Evolutionary conservation across 2,329 filamentous ascomycete species (phyloP), one percentile per base, ranked within the genome.

Genomic region (Monosporascus sp.): DNA sequence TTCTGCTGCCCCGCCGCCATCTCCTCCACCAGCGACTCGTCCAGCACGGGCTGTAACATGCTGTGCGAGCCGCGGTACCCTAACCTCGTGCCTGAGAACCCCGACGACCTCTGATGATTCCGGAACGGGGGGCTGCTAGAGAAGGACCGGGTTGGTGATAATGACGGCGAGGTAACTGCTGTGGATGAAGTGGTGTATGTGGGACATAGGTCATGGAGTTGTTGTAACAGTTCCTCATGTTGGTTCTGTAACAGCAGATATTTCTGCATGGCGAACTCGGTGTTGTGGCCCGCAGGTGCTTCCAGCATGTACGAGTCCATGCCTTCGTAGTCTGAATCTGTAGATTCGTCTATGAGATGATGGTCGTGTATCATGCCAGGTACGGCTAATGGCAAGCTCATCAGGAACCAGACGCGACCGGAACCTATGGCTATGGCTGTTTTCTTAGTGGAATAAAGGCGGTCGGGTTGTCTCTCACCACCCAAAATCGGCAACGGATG

Each of bases 81-180:
- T 45, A 31, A 57, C 58, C 52, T 54, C 57, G 53, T 59, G 44
- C 49, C 57, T 44, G 55, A 58, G 11, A 54, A 50, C 8, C 48
- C 54, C 39, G 64, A 63, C 5, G 61, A 61, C 44, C 61, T 57
- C n/a, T 55, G 57, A 44, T 61, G 61, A 20, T 65, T 67, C 56
- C 64, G 67, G 39, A 65, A 65, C 2, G 55, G 62, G 1, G 76
- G 48, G 74, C 78, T 60, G 75, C 79, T 63, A 71, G 79, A 62
- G 74, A 79, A 71, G 75, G 79, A 67, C 73, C 86, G 66, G 69
- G 81, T 74, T 64, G 78, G 80, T 65, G 86, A 86, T 65, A 80
- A 78, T 66, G 83, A 71, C 68, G 83, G 76, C 66, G 85, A 77
- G 2, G 74, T 74, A 48, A 59, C 57, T 11, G 69, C 60, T 11